phyloP scores from a whole-genome alignment of 2,329 filamentous ascomycete genomes.

The Teratosphaeria viscida region DNA sequence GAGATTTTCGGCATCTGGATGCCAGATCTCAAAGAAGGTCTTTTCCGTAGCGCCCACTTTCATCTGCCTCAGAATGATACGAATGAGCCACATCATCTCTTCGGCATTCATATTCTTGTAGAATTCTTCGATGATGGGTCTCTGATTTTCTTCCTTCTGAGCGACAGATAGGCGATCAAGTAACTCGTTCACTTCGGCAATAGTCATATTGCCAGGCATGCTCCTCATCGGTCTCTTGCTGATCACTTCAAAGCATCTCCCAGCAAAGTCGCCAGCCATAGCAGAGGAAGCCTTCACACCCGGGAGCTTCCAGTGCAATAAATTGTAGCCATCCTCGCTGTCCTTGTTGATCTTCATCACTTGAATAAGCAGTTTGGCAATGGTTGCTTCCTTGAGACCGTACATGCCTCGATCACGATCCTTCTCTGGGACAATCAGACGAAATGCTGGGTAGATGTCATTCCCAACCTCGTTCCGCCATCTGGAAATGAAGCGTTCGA shows the following conservation, averaged over 20 bases:
- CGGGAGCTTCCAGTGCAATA: conserved; percentile 88
- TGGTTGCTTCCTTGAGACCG: conserved; percentile 82
- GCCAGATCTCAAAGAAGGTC: conserved; percentile 64
- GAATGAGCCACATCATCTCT: conserved; percentile 87
- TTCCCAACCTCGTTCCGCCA: conserved; percentile 84
- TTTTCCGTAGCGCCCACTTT: conserved; percentile 71
- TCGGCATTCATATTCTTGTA: conserved; percentile 88
- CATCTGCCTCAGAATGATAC: conserved; percentile 79
- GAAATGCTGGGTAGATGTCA: conserved; percentile 87
- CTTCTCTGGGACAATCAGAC: conserved; percentile 84
- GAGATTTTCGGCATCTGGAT: conserved; percentile 42
- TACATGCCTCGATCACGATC: conserved; percentile 89
- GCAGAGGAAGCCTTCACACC: conserved; percentile 52
- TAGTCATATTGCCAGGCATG: conserved; percentile 65
- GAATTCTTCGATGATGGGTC: conserved; percentile 70
- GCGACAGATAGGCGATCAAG: conserved; percentile 68
- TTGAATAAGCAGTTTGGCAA: conserved; percentile 84
- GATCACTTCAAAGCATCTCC: conserved; percentile 76
- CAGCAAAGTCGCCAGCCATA: conserved; percentile 84
- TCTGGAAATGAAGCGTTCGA: conserved; percentile 72
- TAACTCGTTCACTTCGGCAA: conserved; percentile 80
- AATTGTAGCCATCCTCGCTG: conserved; percentile 74
- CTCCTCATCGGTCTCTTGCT: conserved; percentile 71
- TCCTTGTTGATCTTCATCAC: conserved; percentile 85
- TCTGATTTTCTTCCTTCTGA: conserved; percentile 71